Conservation (phyloP, 495 filamentous ascomycete species). For the Schizothecium vesticola region DNA sequence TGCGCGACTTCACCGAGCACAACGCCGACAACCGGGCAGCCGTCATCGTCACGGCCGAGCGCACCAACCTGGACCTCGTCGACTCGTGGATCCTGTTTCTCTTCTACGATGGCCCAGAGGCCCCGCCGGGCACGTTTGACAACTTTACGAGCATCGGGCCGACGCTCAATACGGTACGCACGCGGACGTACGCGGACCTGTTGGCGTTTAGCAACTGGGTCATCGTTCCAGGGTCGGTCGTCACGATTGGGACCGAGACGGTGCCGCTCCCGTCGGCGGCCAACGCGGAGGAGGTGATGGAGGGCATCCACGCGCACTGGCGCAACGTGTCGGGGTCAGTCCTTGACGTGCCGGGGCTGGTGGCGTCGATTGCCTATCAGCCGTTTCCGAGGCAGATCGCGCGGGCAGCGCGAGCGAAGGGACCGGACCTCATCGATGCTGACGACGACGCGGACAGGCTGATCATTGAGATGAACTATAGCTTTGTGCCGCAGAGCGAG, state of each 20-base stretch:
- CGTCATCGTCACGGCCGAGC: slow-evolving; percentile 51
- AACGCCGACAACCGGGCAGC: slow-evolving; percentile 52
- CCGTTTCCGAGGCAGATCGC: slow-evolving; percentile 50
- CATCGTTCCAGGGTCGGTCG: slow-evolving; percentile 39
- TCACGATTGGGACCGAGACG: slow-evolving; percentile 54
- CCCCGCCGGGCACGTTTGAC: slow-evolving; percentile 50
- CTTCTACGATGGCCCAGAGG: slow-evolving; percentile 57
- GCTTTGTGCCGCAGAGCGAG: slow-evolving; percentile 39
- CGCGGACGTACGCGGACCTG: slow-evolving; percentile 48
- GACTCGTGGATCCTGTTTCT: slow-evolving; percentile 56
- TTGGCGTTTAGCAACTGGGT: slow-evolving; percentile 40
- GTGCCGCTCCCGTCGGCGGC: slow-evolving; percentile 44
- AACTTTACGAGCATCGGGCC: slow-evolving; percentile 50
- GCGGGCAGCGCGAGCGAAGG: slow-evolving; percentile 40
- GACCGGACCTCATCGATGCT: slow-evolving; percentile 49
- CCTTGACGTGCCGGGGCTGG: slow-evolving; percentile 40
- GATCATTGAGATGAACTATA: slow-evolving; percentile 54
- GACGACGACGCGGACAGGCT: slow-evolving; percentile 49
- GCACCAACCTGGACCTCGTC: slow-evolving; percentile 36
- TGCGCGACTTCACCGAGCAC: slow-evolving; percentile 52
- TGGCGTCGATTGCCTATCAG: slow-evolving; percentile 53
- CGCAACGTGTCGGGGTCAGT: slow-evolving; percentile 37
- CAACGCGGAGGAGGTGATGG: slow-evolving; percentile 36
- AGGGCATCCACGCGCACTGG: slow-evolving; percentile 49
- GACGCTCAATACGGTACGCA: slow-evolving; percentile 45